Percentiles rank a stretch among this genome's conserved stretches.
Conservation (phyloP, 345 rosid species). For the Camelina hispida region DNA sequence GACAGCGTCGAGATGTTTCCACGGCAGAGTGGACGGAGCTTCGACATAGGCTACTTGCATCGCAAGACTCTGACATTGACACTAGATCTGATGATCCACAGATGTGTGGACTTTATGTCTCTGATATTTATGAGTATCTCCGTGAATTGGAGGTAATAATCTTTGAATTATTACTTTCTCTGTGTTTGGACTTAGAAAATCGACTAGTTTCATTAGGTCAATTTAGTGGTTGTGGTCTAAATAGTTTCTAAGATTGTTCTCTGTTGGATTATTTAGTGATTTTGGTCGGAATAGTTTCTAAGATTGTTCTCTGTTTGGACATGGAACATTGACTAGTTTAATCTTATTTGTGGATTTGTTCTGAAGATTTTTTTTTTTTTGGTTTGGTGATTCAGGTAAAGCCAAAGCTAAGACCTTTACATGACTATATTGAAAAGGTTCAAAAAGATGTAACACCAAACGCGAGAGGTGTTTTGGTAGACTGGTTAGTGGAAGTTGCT, state of each 20-base stretch:
- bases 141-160: constrained; percentile 31
- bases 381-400: constrained; percentile 47
- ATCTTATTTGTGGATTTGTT: not conserved
- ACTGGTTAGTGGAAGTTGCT: constrained; percentile 81
- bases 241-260: too few relatives aligned
- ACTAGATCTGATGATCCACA: constrained; percentile 42
- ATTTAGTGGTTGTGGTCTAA: too few relatives aligned
- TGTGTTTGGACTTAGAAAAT: not conserved
- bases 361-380: not conserved
- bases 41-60: not conserved
- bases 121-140: constrained; percentile 35
- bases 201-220: too few relatives aligned
- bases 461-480: constrained; percentile 74
- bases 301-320: not conserved
- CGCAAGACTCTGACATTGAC: constrained; percentile 27
- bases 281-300: too few relatives aligned
- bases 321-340: too few relatives aligned
- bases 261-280: not conserved
- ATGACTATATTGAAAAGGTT: constrained; percentile 69
- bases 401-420: constrained; percentile 59
- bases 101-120: constrained; percentile 44
- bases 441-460: constrained; percentile 63
- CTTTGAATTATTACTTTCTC: not conserved
- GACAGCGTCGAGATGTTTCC: not conserved
- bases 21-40: not conserved